Evolutionary conservation across 2,329 filamentous ascomycete genomes (phyloP), one percentile per base, ranked within the genome.

Genomic region (Aspergillus sp.): DNA sequence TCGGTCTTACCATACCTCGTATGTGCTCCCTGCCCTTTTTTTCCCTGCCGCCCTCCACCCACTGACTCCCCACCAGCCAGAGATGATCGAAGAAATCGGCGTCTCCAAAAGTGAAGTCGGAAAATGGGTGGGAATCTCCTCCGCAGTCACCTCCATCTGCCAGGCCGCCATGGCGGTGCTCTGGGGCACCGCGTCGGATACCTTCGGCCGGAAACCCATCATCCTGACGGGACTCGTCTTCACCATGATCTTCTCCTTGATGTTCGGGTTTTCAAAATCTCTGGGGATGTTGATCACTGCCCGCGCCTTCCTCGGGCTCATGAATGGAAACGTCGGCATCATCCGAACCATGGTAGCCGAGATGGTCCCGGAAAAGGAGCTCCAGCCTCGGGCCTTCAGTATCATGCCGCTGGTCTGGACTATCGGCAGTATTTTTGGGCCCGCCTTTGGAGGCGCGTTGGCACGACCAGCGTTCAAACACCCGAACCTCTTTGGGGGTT

Each of bases 261-360:
- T 91, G 19, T 97, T 92, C 83, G 93, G 94, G 5, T 85, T 96
- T 72, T 91, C 91, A 0, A 88, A 81, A 3, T 90, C 80, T 58
- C 73, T 97, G 9, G 73, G 84, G 3, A 92, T 94, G 89, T 89
- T 92, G 1, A 87, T 99, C 38, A 69, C 80, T 3, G 82, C 90
- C 11, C 84, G 93, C 65, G 88, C 85, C 5, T 76, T 97, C n/a
- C 83, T 89, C 61, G 93, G 94, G 1, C 81, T 87, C 9, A 86
- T 88, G 42, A 97, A 96, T 66, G 94, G 93, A 49, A 97, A 97
- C 66, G 87, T 93, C n/a, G 89, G 94, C 1, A 97, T 97, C 56
- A 87, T 97, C 58, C 78, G 92, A 59, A 96, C 91, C 14, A 91
- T 94, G 76, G 91, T 97, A 2, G 93, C 93, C 0, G 93, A 97